Conservation (phyloP, 176 grass and related monocot species). For the Secale cereale region DNA sequence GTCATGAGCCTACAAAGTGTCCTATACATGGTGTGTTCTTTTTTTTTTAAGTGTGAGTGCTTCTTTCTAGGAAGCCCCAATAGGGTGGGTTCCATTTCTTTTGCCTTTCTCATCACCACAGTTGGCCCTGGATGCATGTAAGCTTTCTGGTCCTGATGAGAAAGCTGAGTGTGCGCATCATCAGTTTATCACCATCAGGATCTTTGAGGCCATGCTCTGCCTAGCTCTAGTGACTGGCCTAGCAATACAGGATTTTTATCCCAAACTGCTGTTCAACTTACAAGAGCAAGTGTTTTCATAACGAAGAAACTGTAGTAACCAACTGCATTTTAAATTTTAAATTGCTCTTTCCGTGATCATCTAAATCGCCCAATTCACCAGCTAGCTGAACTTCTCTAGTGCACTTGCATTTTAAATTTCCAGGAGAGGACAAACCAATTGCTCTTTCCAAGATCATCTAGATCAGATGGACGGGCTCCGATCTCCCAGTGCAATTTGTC, state of each 20-base stretch:
- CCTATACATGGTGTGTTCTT: not conserved
- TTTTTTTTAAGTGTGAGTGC: constrained; percentile 4
- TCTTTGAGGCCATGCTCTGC: constrained; percentile 13
- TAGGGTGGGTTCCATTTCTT: constrained; percentile 11
- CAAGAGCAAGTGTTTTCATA: not conserved
- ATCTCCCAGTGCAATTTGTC: not conserved
- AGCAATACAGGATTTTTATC: not conserved
- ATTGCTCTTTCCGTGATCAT: too few species aligned
- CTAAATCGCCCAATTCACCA: too few species aligned
- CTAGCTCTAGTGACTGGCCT: constrained; percentile 3
- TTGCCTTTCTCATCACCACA: constrained; percentile 16
- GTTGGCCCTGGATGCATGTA: constrained; percentile 7
- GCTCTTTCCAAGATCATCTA: not conserved
- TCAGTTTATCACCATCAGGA: constrained; percentile 21
- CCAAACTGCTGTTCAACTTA: not conserved
- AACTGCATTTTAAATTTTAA: not conserved
- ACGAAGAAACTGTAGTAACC: not conserved
- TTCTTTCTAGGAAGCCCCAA: constrained; percentile 21
- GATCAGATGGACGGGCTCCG: not conserved
- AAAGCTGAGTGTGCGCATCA: constrained; percentile 24
- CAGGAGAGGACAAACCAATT: not conserved
- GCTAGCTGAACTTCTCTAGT: not conserved
- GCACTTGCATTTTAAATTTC: not conserved
- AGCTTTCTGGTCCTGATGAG: constrained; percentile 17
- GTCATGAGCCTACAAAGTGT: constrained; percentile 15